Percentiles rank a stretch among this genome's conserved stretches.
phyloP scores from a whole-genome alignment of 805 yeast species.

The Pichia sporocuriosa region DNA sequence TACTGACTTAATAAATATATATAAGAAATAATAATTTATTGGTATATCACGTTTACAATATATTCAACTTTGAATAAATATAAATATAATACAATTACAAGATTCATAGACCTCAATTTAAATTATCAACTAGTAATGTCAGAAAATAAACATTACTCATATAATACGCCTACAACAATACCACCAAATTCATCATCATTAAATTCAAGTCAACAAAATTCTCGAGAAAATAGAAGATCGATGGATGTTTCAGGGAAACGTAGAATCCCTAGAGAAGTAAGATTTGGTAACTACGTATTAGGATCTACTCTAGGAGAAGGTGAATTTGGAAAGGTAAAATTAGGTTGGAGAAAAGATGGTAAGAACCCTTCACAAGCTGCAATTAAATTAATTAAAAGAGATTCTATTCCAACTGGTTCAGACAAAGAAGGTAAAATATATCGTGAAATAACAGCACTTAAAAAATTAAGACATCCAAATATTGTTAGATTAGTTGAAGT shows the following conservation, averaged over 20 bases:
- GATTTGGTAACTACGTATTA: conserved; percentile 84
- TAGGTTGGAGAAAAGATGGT: conserved; percentile 91
- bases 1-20: too few species aligned
- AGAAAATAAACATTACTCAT: not conserved
- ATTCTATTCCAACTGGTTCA: conserved; percentile 77
- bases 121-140: too few species aligned
- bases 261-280: conserved; percentile 49
- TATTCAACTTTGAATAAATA: too few species aligned
- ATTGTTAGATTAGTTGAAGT: conserved; percentile 90
- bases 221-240: conserved; percentile 5
- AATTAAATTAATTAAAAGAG: conserved; percentile 83
- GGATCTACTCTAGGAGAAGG: conserved; percentile 97
- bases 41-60: too few species aligned
- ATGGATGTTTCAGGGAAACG: conserved; percentile 7
- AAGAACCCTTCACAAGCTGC: conserved; percentile 81
- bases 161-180: not conserved
- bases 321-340: conserved; percentile 94
- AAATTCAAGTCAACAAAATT: not conserved
- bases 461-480: conserved; percentile 85
- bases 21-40: too few species aligned
- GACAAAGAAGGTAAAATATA: conserved; percentile 85
- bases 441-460: conserved; percentile 87
- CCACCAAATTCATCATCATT: not conserved
- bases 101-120: too few species aligned
- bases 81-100: too few species aligned